Conservation (phyloP, 768 basidiomycete species). For the Pleurotus citrinopileatus region DNA sequence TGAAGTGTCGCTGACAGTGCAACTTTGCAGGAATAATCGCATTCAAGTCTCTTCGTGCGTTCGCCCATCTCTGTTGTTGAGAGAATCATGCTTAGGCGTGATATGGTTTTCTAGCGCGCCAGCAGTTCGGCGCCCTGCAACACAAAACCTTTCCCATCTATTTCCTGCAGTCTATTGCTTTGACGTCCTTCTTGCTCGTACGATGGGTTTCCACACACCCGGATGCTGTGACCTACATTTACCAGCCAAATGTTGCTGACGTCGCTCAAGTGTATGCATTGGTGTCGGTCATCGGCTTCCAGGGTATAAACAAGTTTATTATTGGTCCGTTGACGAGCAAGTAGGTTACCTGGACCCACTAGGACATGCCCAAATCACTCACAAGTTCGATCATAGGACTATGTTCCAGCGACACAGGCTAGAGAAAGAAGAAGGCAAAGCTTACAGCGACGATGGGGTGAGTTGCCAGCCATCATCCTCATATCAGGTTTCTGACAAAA, state of each 20-base stretch:
- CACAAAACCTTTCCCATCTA: conserved; percentile 74
- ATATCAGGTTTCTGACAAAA: conserved; percentile 4
- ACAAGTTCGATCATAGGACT: conserved; percentile 38
- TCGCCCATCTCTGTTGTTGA: not conserved
- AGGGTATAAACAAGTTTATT: conserved; percentile 62
- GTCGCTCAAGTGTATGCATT: conserved; percentile 66
- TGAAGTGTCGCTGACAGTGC: not conserved
- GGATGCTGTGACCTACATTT: conserved; percentile 45
- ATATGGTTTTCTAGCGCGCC: conserved; percentile 45
- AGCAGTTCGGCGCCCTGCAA: conserved; percentile 73
- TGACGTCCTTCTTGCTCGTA: conserved; percentile 53
- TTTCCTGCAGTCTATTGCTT: conserved; percentile 56
- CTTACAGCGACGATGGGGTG: conserved; percentile 64
- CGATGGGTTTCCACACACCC: conserved; percentile 60
- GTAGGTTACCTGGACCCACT: conserved; percentile 37
- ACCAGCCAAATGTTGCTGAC: conserved; percentile 49
- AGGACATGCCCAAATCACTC: not conserved
- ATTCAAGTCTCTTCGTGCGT: conserved; percentile 55
- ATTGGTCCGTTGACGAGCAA: conserved; percentile 73
- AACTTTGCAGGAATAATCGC: conserved; percentile 52
- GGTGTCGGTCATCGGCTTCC: conserved; percentile 40
- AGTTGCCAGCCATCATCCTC: conserved; percentile 19
- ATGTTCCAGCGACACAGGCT: conserved; percentile 72
- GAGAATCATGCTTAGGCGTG: not conserved
- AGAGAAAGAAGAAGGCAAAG: conserved; percentile 73